Base-by-base conservation (phyloP, 2,329 filamentous ascomycete genomes). In the Aureobasidium leucospermi region DNA sequence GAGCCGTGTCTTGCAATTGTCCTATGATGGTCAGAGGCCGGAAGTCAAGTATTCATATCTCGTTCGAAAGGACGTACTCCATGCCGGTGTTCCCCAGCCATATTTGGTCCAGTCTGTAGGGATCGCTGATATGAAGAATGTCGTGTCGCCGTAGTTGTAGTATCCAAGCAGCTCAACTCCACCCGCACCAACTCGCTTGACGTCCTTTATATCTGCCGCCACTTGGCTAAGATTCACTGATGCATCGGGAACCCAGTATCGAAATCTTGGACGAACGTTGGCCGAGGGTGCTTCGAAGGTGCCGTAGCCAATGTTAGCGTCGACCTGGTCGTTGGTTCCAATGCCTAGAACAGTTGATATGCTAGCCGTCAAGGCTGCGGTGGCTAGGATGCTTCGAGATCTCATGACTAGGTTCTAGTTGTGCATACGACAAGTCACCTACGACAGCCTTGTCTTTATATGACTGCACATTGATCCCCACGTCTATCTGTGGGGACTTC, bases 161-260 rank as follows among this genome's bases (percentile, higher is more conserved):
- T 71, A 76, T 0, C 70, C 70, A 0, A 76, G 65, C 2, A 76
- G 62, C 42, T 77, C 73, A 4, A 76, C 63, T 1, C 74, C 75
- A 6, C 73, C 74, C 3, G 70, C 70, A 1, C 75, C 74, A 32
- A 71, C 63, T 1, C 61, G 53, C 8, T 66, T 70, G 10, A 67
- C 68, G 9, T 66, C 63, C 9, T 63, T 63, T 29, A 76, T 68
- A 59, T 76, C 71, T 5, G 64, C 60, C n/a, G 65, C 64, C 0
- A 75, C 63, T 3, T 63, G 62, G 4, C 42, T 48, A 2, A 65
- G 48, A 55, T 72, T 65, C 6, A 74, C 70, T 1, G 67, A 68
- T 4, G 73, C 71, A 65, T 75, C 73, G 7, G 70, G 71, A 2
- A 75, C 65, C 74, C 74, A 75, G 64, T 75, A 75, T 48, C 73